Evolutionary conservation across 345 rosid species (phyloP), one percentile per base, ranked within the genome.

Genomic region (Aquilaria malaccensis): DNA sequence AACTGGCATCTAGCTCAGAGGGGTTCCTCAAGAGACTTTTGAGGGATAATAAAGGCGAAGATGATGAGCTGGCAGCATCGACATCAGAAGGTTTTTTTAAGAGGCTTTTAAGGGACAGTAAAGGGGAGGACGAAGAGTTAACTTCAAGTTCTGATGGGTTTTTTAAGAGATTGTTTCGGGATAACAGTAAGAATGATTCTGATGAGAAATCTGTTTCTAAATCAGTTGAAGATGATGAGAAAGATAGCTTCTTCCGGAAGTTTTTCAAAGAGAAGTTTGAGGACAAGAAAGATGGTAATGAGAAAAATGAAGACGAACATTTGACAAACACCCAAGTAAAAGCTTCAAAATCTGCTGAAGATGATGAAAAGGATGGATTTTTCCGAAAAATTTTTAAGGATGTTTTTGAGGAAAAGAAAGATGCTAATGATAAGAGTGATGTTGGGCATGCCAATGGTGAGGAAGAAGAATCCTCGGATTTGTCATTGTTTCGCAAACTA

Each of bases 401-500:
- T 52, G 88, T 81, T 75, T 67, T 66, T 66, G 97, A 87, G 62
- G 99, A 90, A 59, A 88, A 79, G 83, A 87, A 73, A 83, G 88
- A 81, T 66, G 87, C 71, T 37, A 79, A 62, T 70, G 93, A 83
- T 54, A 88, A 79, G 79, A 37, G 52, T 30, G 79, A 72, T 59
- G 86, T 75, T 67, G 86, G 79, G 50, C 80, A 77, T 74, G 60
- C 55, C 57, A 63, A 69, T 68, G 66, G 70, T 30, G 97, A 83
- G 61, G 95, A 85, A 74, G 99, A 86, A 70, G 99, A 91, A 69
- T 74, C 92, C 74, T 85, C 84, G 10, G 98, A 92, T 67, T 80
- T 88, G 73, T 80, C 97, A 43, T 61, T 95, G 71, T 83, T 95
- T 74, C 76, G 82, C 61, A 83, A 82, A 79, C 70, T 91, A 68